These are phyloP conservation scores for Crithidia bombi DNA, from an alignment of 208 protist genomes.

Conservation along the genomic window DNA sequence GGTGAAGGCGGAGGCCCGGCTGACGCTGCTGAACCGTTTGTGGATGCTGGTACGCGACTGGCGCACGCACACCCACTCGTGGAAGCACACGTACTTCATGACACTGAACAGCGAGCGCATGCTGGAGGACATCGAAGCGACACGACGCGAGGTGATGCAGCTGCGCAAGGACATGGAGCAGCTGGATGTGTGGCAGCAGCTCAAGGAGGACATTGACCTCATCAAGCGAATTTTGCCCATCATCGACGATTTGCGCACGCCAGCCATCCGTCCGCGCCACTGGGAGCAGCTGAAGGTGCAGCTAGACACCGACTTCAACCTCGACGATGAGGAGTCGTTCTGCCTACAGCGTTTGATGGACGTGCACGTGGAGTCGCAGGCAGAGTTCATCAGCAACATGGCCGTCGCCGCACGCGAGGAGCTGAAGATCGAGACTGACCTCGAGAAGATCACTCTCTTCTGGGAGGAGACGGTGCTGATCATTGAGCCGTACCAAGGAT, in stretches of 20 bases:
- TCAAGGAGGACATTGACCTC: constrained; percentile 95
- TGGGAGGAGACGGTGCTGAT: constrained; percentile 92
- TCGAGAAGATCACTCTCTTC: constrained; percentile 90
- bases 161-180: constrained; percentile 93
- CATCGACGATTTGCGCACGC: constrained; percentile 96
- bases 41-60: constrained; percentile 95
- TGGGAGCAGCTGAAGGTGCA: constrained; percentile 95
- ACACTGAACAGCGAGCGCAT: constrained; percentile 92
- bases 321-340: constrained; percentile 88
- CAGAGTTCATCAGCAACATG: constrained; percentile 94
- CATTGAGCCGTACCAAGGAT: constrained; percentile 90
- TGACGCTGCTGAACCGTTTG: constrained; percentile 89
- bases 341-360: constrained; percentile 94
- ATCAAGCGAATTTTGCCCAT: constrained; percentile 96
- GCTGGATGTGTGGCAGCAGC: constrained; percentile 92
- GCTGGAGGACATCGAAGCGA: constrained; percentile 87
- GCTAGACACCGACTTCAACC: constrained; percentile 92
- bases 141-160: constrained; percentile 82
- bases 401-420: constrained; percentile 94
- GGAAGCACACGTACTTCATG: constrained; percentile 93
- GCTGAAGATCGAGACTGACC: constrained; percentile 93
- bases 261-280: constrained; percentile 92
- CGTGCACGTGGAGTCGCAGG: constrained; percentile 94
- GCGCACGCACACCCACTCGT: constrained; percentile 82
- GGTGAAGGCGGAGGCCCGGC: constrained; percentile 72